Percentiles rank a stretch among this genome's conserved stretches.
These are phyloP conservation scores for Cladosporium phlei DNA, from an alignment of 2,329 filamentous ascomycete genomes.

Conservation along the genomic window DNA sequence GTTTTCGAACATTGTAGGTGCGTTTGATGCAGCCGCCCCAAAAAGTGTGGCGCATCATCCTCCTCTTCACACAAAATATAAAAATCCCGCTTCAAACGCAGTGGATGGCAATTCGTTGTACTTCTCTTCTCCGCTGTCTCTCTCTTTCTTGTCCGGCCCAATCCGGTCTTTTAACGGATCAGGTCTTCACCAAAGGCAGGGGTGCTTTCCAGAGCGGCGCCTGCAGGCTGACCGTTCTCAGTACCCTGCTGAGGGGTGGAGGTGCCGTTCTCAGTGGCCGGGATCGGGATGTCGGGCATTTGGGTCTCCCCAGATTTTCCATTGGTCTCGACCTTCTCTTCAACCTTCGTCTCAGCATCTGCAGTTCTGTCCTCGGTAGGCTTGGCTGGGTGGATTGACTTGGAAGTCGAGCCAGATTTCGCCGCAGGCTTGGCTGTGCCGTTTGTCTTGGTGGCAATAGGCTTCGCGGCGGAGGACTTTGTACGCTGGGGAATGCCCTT, in stretches of 20 bases:
- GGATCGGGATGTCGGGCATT: constrained; percentile 1
- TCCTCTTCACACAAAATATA: too few relatives aligned
- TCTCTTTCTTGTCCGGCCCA: background rate
- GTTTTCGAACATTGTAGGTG: too few relatives aligned
- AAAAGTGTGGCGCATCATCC: too few relatives aligned
- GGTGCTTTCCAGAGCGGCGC: constrained; percentile 14
- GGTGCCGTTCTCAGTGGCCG: constrained; percentile 6
- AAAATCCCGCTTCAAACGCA: background rate
- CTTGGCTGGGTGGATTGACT: background rate
- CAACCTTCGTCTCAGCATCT: background rate
- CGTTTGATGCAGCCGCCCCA: too few relatives aligned
- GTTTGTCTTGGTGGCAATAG: constrained; percentile 15
- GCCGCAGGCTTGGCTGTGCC: constrained; percentile 11
- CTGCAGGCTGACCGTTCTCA: background rate
- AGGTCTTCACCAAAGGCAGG: constrained; percentile 16
- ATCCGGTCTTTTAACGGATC: background rate
- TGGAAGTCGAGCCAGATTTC: background rate
- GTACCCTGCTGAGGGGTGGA: constrained; percentile 4
- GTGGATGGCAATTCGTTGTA: background rate
- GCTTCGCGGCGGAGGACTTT: constrained; percentile 9
- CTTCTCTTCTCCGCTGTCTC: background rate
- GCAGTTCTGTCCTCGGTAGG: constrained; percentile 1
- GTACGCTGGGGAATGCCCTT: constrained; percentile 31
- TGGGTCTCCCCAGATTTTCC: background rate
- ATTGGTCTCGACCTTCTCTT: background rate